These are phyloP conservation scores for Extremus antarcticus DNA, from an alignment of 495 filamentous ascomycete species.

Conservation along the genomic window DNA sequence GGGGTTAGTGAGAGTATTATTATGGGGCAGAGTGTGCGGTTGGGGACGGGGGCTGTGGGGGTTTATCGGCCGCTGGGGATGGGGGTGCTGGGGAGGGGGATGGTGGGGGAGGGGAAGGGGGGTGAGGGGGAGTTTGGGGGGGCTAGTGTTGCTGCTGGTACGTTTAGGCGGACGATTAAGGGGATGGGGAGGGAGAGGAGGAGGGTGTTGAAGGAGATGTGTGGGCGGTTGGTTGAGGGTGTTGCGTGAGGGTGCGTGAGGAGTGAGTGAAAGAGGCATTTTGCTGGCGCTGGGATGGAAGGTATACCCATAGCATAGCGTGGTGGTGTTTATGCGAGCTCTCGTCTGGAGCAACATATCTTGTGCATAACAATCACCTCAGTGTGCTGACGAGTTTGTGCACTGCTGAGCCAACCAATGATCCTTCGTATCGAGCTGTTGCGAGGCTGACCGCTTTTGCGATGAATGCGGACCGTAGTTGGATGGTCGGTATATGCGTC, in stretches of 20 bases:
- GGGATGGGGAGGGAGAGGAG: neutral
- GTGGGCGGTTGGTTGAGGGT: neutral
- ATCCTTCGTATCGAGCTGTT: too few species aligned
- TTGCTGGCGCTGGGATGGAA: neutral
- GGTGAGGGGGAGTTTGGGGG: neutral
- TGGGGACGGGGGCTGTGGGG: slow-evolving; percentile 87
- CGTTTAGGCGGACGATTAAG: neutral
- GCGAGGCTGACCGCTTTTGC: neutral
- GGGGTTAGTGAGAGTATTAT: slow-evolving; percentile 97
- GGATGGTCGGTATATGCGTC: neutral
- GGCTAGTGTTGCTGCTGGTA: neutral
- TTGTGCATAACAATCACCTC: too few species aligned
- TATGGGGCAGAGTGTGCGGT: slow-evolving; percentile 83
- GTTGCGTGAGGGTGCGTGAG: neutral
- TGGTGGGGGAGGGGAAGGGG: neutral
- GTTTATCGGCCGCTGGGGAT: slow-evolving; percentile 63
- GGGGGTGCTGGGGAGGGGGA: neutral
- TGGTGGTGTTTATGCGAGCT: too few species aligned
- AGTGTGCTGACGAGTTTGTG: too few species aligned
- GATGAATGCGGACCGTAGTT: too few species aligned
- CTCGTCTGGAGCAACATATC: too few species aligned
- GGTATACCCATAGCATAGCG: too few species aligned
- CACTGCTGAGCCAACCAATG: too few species aligned
- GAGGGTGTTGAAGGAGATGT: neutral
- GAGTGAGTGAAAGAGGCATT: neutral